Conservation (phyloP, 441 rosid genomes). For the Jatropha podagrica region DNA sequence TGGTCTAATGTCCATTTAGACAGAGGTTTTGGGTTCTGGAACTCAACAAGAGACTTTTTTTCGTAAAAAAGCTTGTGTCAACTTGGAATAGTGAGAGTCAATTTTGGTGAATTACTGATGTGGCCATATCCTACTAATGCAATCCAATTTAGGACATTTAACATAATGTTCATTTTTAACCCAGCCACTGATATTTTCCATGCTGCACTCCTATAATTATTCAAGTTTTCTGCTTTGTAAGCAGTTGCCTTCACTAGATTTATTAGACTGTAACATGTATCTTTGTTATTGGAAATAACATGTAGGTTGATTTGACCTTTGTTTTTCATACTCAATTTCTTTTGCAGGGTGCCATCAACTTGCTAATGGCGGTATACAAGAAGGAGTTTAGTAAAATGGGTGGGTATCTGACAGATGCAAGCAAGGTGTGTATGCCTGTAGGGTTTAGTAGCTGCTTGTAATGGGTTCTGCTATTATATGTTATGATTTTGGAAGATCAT, state of each 20-base stretch:
- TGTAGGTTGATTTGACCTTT: background rate
- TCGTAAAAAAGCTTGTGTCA: background rate
- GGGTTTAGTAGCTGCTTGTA: slow-evolving; percentile 15
- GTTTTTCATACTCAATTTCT: slow-evolving; percentile 12
- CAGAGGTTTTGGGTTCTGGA: background rate
- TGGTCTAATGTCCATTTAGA: too few relatives aligned
- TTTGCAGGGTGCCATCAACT: slow-evolving; percentile 88
- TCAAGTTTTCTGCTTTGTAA: background rate
- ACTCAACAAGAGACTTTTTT: background rate
- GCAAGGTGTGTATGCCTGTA: slow-evolving; percentile 55
- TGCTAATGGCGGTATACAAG: slow-evolving; percentile 84
- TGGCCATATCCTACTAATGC: background rate
- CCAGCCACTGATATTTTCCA: background rate
- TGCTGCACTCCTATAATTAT: background rate
- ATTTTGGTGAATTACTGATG: background rate
- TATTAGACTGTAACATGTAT: background rate
- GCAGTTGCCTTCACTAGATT: background rate
- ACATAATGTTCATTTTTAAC: background rate
- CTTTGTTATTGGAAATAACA: background rate
- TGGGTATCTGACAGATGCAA: slow-evolving; percentile 70
- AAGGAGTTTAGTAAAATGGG: slow-evolving; percentile 63
- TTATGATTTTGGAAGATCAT: slow-evolving; percentile 17
- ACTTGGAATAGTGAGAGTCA: background rate
- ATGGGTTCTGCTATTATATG: background rate
- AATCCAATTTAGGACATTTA: background rate